Evolutionary conservation across 2,329 filamentous ascomycete genomes (phyloP), one percentile per base, ranked within the genome.

Genomic region (Boeremia lycopersici): DNA sequence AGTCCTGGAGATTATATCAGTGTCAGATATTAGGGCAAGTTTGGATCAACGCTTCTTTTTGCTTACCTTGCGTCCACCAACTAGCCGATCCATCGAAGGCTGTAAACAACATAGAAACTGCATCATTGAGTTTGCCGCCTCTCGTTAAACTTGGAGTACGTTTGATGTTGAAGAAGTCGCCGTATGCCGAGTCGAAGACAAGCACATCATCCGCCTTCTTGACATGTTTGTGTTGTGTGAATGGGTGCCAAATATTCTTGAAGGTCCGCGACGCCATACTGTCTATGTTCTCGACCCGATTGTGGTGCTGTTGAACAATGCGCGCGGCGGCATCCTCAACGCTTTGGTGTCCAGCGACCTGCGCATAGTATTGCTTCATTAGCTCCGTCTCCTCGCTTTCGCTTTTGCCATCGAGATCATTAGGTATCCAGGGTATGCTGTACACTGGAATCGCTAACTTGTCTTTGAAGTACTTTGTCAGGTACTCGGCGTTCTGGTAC

Each of bases 41-140:
- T 13, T 6, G 6, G 6, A 15, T 8, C 3, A 6, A 12, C 28
- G 3, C 11, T 15, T 6, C 6, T 10, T 3, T 3, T n/a, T 2
- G 9, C n/a, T 33, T 46, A 45, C 52, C 91, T 74, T 96, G 91
- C 0, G 91, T 96, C 91, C 91, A 96, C 91, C 91, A 96, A 0
- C 90, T 93, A 1, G 90, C 90, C 0, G 90, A 95, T 2, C 88
- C 91, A 63, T 96, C 91, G 50, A 95, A 92, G 0, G 89, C 87
- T 1, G 89, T 82, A 40, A 81, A 81, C 0, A 91, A 74, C 3
- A 86, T 67, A 6, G 76, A 63, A 60, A 28, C 13, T 53, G 63
- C 12, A 35, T 56, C 49, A 60, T 59, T 35, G n/a, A 47, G 8
- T 48, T 57, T 7, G 26, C 12, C 9, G 39, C 51, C 49, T 40